Conservation (phyloP, 1,139 yeast genomes). For the Geotrichum europaeum region DNA sequence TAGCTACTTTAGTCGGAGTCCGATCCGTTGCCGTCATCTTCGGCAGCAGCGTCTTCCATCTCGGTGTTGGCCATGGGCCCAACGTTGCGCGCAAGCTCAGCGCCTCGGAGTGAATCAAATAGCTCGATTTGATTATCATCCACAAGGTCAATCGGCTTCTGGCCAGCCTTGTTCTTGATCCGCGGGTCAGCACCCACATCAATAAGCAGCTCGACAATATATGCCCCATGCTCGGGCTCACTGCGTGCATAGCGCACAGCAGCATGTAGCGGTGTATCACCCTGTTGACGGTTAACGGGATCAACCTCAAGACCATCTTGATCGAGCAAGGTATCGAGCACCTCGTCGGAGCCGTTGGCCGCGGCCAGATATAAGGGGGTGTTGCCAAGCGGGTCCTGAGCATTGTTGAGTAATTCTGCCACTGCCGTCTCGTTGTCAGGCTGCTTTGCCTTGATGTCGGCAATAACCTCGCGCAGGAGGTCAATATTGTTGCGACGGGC, state of each 20-base stretch:
- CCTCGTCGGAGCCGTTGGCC: slow-evolving; percentile 71
- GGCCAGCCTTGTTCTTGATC: slow-evolving; percentile 50
- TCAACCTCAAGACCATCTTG: slow-evolving; percentile 89
- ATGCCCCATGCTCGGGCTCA: slow-evolving; percentile 83
- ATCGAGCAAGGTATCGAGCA: slow-evolving; percentile 74
- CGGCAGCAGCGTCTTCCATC: slow-evolving; percentile 22
- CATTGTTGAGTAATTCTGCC: slow-evolving; percentile 58
- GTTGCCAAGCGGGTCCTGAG: slow-evolving; percentile 78
- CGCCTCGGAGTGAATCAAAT: slow-evolving; percentile 63
- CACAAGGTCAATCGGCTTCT: slow-evolving; percentile 71
- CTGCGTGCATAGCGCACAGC: slow-evolving; percentile 70
- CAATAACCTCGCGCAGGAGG: slow-evolving; percentile 53
- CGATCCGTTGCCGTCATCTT: slow-evolving; percentile 21
- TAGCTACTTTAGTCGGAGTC: slow-evolving; percentile 13
- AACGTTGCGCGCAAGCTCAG: slow-evolving; percentile 59
- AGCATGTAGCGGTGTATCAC: slow-evolving; percentile 84
- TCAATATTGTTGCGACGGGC: slow-evolving; percentile 86
- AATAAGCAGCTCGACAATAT: slow-evolving; percentile 67
- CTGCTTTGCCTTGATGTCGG: slow-evolving; percentile 22
- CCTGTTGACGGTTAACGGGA: slow-evolving; percentile 61
- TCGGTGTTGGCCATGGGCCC: slow-evolving; percentile 23
- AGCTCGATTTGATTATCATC: slow-evolving; percentile 48
- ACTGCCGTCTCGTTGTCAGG: slow-evolving; percentile 44
- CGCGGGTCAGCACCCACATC: slow-evolving; percentile 91
- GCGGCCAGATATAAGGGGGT: slow-evolving; percentile 80